Conservation (phyloP, 2,329 filamentous ascomycete genomes). For the Lizonia empirigonia region DNA sequence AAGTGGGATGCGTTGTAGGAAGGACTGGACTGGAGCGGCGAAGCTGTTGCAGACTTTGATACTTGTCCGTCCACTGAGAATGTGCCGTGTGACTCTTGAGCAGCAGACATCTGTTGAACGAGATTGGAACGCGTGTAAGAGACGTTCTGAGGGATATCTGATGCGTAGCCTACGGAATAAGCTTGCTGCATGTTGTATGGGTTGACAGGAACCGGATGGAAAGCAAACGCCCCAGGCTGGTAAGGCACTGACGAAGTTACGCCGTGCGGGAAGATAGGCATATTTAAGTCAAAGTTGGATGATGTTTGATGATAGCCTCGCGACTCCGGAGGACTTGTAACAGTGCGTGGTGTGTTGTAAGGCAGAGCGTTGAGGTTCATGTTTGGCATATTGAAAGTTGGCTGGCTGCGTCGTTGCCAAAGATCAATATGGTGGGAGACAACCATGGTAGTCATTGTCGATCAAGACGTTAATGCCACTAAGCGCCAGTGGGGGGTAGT, state of each 20-base stretch:
- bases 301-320: constrained; percentile 40
- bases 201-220: constrained; percentile 41
- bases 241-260: constrained; percentile 43
- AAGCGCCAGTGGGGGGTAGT: constrained; percentile 19
- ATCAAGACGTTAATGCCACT: constrained; percentile 27
- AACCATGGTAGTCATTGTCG: constrained; percentile 47
- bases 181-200: constrained; percentile 47
- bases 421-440: constrained; percentile 43
- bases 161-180: constrained; percentile 36
- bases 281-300: constrained; percentile 42
- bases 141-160: constrained; percentile 33
- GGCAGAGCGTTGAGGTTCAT: constrained; percentile 39
- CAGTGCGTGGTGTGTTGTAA: constrained; percentile 38
- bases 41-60: constrained; percentile 53
- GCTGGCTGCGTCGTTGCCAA: constrained; percentile 44
- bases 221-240: constrained; percentile 45
- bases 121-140: constrained; percentile 33
- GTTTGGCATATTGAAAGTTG: constrained; percentile 36
- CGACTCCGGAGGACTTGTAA: constrained; percentile 32
- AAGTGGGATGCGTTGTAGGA: constrained; percentile 46
- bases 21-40: constrained; percentile 50
- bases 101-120: constrained; percentile 33
- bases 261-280: constrained; percentile 44
- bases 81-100: constrained; percentile 36
- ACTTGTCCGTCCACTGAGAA: constrained; percentile 34